Conservation (phyloP, 371 early-diverging fungal species). For the Apophysomyces sp. region DNA sequence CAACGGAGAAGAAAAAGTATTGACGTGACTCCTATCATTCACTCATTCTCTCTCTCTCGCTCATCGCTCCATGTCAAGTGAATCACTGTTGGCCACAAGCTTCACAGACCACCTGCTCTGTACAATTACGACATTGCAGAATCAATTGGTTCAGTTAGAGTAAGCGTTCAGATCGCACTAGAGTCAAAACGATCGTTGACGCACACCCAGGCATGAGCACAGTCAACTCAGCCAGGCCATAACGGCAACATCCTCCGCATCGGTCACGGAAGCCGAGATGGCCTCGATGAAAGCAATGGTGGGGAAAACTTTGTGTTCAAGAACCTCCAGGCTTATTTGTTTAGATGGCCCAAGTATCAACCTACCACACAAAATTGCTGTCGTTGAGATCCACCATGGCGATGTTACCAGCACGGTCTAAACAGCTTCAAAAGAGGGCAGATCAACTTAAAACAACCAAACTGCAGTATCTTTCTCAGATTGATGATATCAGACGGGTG, state of each 20-base stretch:
- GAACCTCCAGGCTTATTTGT: not conserved
- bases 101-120: not conserved
- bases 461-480: conserved; percentile 27
- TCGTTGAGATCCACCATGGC: conserved; percentile 39
- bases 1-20: no score
- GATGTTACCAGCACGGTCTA: conserved; percentile 30
- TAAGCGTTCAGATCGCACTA: not conserved
- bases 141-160: not conserved
- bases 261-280: conserved; percentile 12
- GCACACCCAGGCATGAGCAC: not conserved
- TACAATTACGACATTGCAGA: not conserved
- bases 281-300: conserved; percentile 17
- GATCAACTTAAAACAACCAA: conserved; percentile 29
- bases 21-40: not conserved
- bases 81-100: not conserved
- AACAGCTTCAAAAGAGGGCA: conserved; percentile 29
- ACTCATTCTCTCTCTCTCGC: not conserved
- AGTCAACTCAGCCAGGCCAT: not conserved
- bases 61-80: not conserved
- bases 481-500: conserved; percentile 31
- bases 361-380: conserved; percentile 36
- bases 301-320: not conserved
- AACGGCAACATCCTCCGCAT: not conserved
- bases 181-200: not conserved
- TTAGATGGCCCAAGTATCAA: conserved; percentile 37